Evolutionary conservation across 2,329 filamentous ascomycete species (phyloP), one percentile per base, ranked within the genome.

Genomic region (Thyridium curvatum): DNA sequence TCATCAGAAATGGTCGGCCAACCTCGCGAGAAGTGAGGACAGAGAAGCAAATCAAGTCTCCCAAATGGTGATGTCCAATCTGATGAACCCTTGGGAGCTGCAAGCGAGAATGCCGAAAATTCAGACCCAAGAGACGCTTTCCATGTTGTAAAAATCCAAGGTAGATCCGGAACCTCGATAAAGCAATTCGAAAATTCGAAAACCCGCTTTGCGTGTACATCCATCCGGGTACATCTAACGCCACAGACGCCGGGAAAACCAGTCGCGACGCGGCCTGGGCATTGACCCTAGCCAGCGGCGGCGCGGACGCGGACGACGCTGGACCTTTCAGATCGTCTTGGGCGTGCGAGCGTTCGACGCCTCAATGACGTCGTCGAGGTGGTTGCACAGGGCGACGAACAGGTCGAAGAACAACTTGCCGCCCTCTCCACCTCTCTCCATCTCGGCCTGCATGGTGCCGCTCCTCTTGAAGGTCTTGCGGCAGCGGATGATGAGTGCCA

Each of bases 381-480:
- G 90, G 70, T 95, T 96, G 75, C 88, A 94, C 84, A 96, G 86
- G 56, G 90, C 90, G 61, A 96, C 90, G 65, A 96, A 97, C 66
- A 97, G 74, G 75, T 96, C 90, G 71, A 97, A 97, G 77, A 93
- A 96, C 69, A 96, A 76, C 75, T 90, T 90, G 68, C 79, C 76
- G 57, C 75, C 56, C 49, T 56, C 55, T 52, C 70, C 89, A 63
- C 90, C 89, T 65, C 81, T 81, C 73, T 95, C 87, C 90, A 97
- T 96, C 73, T 96, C 90, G 71, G 86, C 84, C 77, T 96, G 90
- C 89, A 96, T 94, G 66, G 90, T 96, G 68, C 90, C 90, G 72
- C 89, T 95, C 68, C 86, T 82, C 83, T 95, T 96, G 68, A 97
- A 96, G 58, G 88, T 95, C 74, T 89, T 89, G 65, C 91, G 87